Evolutionary conservation across 2,329 filamentous ascomycete species (phyloP), one percentile per base, ranked within the genome.

Genomic region (Arthrobotrys iridis): DNA sequence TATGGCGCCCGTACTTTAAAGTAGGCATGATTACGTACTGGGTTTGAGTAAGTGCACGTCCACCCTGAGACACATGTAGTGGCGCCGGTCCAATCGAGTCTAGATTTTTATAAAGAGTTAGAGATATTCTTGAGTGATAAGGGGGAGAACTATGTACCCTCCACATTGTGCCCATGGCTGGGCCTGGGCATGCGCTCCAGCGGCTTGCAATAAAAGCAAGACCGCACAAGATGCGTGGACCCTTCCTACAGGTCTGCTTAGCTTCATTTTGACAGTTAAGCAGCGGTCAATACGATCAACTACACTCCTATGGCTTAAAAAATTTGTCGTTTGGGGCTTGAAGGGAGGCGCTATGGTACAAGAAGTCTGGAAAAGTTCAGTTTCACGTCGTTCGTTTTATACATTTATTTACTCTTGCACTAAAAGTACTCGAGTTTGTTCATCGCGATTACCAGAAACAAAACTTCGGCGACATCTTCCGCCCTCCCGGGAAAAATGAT

Each of bases 31-130:
- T 10, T 3, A 10, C 35, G 22, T 45, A 65, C 62, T 4, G 45
- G 45, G 26, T 66, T 66, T 6, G 35, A 45, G 15, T 57, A 57
- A 20, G 58, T 37, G 15, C 63, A 66, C 0, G 35, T 58, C 48
- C 50, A 66, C 4, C 63, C 63, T n/a, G 62, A 65, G 10, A 65
- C 46, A 15, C 62, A 65, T 2, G 62, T 52, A 7, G 62, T 65
- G 10, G 45, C 33, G 13, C 62, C 62, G 41, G 62, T 65, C 33
- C 30, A 65, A 4, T 35, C 46, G 4, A 24, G 15, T 41, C 62
- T 65, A 58, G 10, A 41, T 26, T 35, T 18, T 52, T n/a, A 26
- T 48, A 6, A 24, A 52, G 5, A 48, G 20, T 2, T 13, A 26
- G 20, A 52, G 11, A 3, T 28, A 41, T 50, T 64, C 60, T 18